Evolutionary conservation across 73 alveolate genomes (phyloP).

Genomic region (Diophrys appendiculata): DNA sequence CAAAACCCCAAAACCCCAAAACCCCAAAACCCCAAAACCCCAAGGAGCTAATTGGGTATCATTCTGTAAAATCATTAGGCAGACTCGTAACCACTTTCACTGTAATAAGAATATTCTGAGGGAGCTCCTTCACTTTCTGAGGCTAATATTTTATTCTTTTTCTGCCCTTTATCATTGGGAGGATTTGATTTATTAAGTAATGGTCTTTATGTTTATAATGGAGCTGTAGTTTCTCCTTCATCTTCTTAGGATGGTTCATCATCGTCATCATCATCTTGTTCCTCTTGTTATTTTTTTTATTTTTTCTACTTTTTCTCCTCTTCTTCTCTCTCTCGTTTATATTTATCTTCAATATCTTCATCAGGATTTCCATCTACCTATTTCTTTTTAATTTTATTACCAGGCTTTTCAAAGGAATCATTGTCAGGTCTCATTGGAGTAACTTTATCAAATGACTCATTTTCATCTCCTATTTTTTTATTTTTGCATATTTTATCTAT

Average conservation of each 20-base stretch:
- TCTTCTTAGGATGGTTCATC: too few relatives aligned
- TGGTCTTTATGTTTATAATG: not conserved
- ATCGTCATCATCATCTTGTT: too few relatives aligned
- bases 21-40: too few relatives aligned
- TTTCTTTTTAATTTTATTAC: too few relatives aligned
- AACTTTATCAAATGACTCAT: not conserved
- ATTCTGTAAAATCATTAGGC: constrained; percentile 26
- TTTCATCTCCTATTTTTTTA: not conserved
- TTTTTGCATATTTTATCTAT: not conserved
- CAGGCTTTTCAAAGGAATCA: not conserved
- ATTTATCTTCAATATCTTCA: too few relatives aligned
- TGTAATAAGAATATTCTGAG: not conserved
- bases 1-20: too few relatives aligned
- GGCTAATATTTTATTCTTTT: not conserved
- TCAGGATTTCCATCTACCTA: not conserved
- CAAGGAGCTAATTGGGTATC: not conserved
- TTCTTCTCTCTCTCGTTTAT: too few relatives aligned
- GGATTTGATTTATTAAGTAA: not conserved
- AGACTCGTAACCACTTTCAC: constrained; percentile 6
- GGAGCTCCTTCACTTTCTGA: not conserved
- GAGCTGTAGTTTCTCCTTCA: not conserved
- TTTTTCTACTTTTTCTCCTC: too few relatives aligned
- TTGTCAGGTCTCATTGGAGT: not conserved
- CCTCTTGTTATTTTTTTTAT: too few relatives aligned
- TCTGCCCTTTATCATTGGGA: not conserved